Percentiles rank a stretch among this genome's conserved stretches.
These are phyloP conservation scores for Pseudonectria buxi DNA, from an alignment of 2,329 filamentous ascomycete genomes.

Conservation along the genomic window DNA sequence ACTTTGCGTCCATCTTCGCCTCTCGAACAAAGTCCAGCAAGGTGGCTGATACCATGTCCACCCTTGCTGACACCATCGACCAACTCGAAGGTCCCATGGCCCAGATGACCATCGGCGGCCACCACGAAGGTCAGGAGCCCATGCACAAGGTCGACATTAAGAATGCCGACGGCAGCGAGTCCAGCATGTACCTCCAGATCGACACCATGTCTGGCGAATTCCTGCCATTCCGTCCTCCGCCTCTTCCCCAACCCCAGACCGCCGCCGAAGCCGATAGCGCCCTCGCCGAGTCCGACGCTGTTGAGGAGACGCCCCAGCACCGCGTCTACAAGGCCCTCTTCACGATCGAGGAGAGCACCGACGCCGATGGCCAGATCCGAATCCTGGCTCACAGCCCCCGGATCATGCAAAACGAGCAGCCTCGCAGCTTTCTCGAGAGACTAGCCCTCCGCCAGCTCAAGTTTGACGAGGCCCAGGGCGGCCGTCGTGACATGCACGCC, in stretches of 20 bases:
- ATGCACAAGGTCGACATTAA: conserved; percentile 46
- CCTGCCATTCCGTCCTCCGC: conserved; percentile 78
- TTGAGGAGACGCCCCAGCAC: conserved; percentile 37
- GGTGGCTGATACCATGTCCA: conserved; percentile 60
- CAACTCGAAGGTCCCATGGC: conserved; percentile 54
- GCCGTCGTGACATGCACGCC: conserved; percentile 58
- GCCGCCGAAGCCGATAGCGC: conserved; percentile 31
- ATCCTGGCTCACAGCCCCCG: conserved; percentile 55
- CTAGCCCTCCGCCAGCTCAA: conserved; percentile 58
- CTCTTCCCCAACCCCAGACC: conserved; percentile 59
- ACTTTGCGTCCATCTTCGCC: conserved; percentile 81
- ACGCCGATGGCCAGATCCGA: conserved; percentile 52
- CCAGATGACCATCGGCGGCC: conserved; percentile 40
- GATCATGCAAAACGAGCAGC: conserved; percentile 44
- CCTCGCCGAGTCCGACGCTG: conserved; percentile 24
- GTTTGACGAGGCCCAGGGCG: conserved; percentile 45
- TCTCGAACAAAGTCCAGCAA: conserved; percentile 42
- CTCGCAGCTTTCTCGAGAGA: conserved; percentile 60
- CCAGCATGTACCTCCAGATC: conserved; percentile 58
- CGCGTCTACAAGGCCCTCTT: conserved; percentile 58
- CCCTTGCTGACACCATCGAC: conserved; percentile 54
- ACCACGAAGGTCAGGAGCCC: conserved; percentile 38
- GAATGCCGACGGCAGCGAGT: conserved; percentile 49
- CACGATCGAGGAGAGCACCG: conserved; percentile 60
- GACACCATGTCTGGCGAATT: conserved; percentile 65